Conservation (phyloP, 148 eudicot genomes). For the Selenicereus undatus region DNA sequence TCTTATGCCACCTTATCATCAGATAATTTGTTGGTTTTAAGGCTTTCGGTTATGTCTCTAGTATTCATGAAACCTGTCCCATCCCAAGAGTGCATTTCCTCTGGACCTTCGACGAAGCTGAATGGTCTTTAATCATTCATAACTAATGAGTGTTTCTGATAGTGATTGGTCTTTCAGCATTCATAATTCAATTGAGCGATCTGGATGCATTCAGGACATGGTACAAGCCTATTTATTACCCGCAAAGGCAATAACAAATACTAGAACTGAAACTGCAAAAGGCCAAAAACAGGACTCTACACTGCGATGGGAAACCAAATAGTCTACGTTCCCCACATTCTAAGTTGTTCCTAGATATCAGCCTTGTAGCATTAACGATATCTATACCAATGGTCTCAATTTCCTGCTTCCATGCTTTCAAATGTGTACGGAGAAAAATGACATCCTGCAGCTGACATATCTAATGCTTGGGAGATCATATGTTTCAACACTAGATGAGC, state of each 20-base stretch:
- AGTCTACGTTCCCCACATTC: not conserved
- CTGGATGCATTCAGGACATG: not conserved
- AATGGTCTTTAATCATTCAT: not conserved
- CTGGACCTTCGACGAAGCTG: not conserved
- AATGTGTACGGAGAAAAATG: not conserved
- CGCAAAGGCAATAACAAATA: not conserved
- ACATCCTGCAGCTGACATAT: not conserved
- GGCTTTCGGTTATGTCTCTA: not conserved
- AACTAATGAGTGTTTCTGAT: not conserved
- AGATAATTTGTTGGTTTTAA: not conserved
- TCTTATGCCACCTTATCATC: not conserved
- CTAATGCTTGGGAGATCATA: not conserved
- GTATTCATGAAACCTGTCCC: not conserved
- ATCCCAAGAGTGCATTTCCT: not conserved
- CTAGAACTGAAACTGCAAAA: too few species aligned
- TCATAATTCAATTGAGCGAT: not conserved
- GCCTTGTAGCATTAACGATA: not conserved
- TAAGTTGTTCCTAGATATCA: not conserved
- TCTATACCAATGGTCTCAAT: not conserved
- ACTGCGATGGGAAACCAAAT: not conserved
- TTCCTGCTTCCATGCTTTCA: not conserved
- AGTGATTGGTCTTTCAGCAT: not conserved
- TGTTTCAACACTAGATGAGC: not conserved
- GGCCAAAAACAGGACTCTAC: too few species aligned
- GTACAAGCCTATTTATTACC: too few species aligned